Conservation (phyloP, 2,329 filamentous ascomycete genomes). For the Fusarium sublunatum region DNA sequence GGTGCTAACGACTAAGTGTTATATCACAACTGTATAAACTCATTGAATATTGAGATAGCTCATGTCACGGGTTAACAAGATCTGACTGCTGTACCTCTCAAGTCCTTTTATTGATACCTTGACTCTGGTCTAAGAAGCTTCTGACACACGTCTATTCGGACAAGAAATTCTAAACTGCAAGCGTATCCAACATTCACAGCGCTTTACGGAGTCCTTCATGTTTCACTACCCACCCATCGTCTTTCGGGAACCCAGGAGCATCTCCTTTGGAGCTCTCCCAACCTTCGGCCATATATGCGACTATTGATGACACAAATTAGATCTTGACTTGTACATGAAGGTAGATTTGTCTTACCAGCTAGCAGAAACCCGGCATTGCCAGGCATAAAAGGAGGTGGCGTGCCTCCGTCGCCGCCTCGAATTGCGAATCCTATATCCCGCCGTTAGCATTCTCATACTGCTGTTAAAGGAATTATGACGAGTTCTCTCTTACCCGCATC, state of each 20-base stretch:
- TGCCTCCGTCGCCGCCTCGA: conserved; percentile 46
- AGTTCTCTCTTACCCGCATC: conserved; percentile 48
- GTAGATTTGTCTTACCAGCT: conserved; percentile 28
- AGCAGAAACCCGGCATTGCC: conserved; percentile 54
- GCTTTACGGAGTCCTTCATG: conserved; percentile 51
- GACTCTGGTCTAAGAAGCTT: no score
- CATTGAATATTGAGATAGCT: no score
- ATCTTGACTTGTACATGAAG: accelerated
- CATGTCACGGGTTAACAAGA: no score
- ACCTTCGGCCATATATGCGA: conserved; percentile 52
- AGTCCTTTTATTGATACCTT: no score
- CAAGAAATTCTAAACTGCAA: no score
- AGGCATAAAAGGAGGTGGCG: conserved; percentile 51
- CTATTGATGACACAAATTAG: conserved; percentile 23
- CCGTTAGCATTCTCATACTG: background rate
- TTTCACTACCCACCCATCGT: conserved; percentile 51
- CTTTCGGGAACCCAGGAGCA: conserved; percentile 52
- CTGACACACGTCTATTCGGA: no score
- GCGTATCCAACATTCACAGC: conserved; percentile 37
- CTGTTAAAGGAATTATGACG: accelerated
- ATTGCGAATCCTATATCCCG: conserved; percentile 43
- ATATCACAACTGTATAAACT: no score
- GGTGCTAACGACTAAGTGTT: no score
- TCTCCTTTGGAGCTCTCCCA: conserved; percentile 43
- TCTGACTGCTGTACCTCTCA: no score